These are phyloP conservation scores for Sporodiniella umbellata DNA, from an alignment of 371 early-diverging fungal species.

Conservation along the genomic window DNA sequence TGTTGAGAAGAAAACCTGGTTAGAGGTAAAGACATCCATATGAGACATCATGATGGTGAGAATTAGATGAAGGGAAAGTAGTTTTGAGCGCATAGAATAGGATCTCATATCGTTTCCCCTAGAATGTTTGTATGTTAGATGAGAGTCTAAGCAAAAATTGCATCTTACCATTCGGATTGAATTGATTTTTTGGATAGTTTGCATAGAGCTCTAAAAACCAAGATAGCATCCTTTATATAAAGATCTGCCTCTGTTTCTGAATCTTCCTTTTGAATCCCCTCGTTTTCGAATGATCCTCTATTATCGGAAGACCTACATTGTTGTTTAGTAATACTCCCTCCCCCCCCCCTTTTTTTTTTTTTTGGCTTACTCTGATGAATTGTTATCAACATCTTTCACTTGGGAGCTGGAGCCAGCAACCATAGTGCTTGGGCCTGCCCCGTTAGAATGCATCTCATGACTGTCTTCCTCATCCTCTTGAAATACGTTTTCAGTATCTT, in stretches of 20 bases:
- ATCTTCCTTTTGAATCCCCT: constrained; percentile 14
- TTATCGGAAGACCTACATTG: constrained; percentile 15
- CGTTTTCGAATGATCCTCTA: constrained; percentile 33
- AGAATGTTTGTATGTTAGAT: no score
- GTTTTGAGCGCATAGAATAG: constrained; percentile 61
- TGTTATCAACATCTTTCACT: no score
- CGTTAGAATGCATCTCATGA: no score
- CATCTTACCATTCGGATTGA: constrained; percentile 49
- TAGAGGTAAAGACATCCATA: constrained; percentile 54
- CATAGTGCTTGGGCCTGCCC: background rate
- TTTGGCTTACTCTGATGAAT: no score
- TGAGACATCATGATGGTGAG: constrained; percentile 55
- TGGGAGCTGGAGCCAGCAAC: background rate
- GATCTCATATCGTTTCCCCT: constrained; percentile 52
- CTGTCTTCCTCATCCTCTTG: constrained; percentile 29
- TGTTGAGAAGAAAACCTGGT: constrained; percentile 34
- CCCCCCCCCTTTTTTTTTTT: background rate
- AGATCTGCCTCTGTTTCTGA: constrained; percentile 44
- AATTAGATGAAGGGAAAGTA: constrained; percentile 61
- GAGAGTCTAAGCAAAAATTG: no score
- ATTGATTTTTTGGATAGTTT: constrained; percentile 81
- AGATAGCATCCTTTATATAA: constrained; percentile 75
- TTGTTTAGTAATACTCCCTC: background rate
- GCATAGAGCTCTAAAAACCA: constrained; percentile 90
- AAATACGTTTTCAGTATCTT: constrained; percentile 45